Percentiles rank a stretch among this genome's conserved stretches.
Evolutionary conservation across 2,329 filamentous ascomycete species (phyloP).

Genomic region (Xylaria sp.): DNA sequence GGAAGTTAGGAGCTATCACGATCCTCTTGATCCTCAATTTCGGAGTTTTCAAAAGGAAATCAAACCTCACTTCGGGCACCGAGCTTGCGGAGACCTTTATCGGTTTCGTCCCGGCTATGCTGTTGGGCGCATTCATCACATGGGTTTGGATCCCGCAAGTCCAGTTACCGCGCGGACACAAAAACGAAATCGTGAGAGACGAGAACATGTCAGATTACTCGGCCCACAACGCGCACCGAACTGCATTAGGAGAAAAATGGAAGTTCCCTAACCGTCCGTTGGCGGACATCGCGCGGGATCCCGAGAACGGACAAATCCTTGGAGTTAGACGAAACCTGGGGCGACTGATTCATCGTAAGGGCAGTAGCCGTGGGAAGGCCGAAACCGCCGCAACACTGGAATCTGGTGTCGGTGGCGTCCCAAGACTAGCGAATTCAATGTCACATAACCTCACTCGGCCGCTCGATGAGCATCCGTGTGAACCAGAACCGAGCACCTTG

Average conservation of each 20-base stretch:
- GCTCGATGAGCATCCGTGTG: background rate
- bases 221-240: background rate
- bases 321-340: constrained; percentile 28
- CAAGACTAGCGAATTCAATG: background rate
- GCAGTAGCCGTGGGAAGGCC: background rate
- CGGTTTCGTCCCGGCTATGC: constrained; percentile 33
- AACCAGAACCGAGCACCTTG: constrained; percentile 1
- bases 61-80: background rate
- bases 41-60: constrained; percentile 16
- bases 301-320: constrained; percentile 28
- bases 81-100: constrained; percentile 32
- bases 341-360: background rate
- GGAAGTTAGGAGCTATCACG: constrained; percentile 62
- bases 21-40: constrained; percentile 52
- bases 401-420: background rate
- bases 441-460: background rate
- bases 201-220: constrained; percentile 20
- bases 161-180: constrained; percentile 30
- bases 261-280: constrained; percentile 29
- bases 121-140: constrained; percentile 33
- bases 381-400: background rate
- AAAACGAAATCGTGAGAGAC: background rate
- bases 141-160: constrained; percentile 37
- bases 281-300: constrained; percentile 30
- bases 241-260: constrained; percentile 24